Evolutionary conservation across 1,139 yeast species (phyloP), one percentile per base, ranked within the genome.

Genomic region (Hemisphaericaspora xylanilytica): DNA sequence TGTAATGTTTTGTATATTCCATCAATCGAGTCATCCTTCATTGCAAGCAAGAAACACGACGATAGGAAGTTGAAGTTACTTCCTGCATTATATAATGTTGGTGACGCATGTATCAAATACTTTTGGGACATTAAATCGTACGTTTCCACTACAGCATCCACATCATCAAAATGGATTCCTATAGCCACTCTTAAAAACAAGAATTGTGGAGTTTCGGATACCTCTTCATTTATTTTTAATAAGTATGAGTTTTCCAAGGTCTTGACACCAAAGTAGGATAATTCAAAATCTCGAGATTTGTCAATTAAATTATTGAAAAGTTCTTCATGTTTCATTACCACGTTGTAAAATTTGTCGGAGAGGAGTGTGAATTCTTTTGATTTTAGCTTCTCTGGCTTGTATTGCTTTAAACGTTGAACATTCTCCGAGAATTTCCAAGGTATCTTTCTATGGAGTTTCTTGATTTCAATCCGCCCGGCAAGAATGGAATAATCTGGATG

Each of bases 11-110:
- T 70, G 55, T 72, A 77, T 28, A 78, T 76, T 6, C 81, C 81
- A 42, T 78, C 81, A 22, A 77, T 74, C 5, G 81, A 76, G 51
- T 77, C 82, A 16, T 73, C 79, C 45, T 75, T 67, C 79, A 75
- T 75, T 10, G 80, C 81, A 11, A 77, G 63, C 33, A 76, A 59
- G 56, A 76, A 78, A 48, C 82, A 77, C 5, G 81, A 75, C 9
- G 81, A 76, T 50, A 76, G 58, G 45, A 59, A 68, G 11, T 73
- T 70, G 35, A 58, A 61, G n/a, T 67, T 63, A 6, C 78, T 70
- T 15, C 80, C 81, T 2, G 80, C 70, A 46, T 73, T 75, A 56
- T 74, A 76, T 41, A 75, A 58, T 0, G 81, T 76, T 3, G 81
- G 81, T 4, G 78, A 72, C 2, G 80, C 80, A 52, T 75, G 81